Evolutionary conservation across 1,284 basidiomycete genomes (phyloP).

Genomic region (Cutaneotrichosporon cavernicola): DNA sequence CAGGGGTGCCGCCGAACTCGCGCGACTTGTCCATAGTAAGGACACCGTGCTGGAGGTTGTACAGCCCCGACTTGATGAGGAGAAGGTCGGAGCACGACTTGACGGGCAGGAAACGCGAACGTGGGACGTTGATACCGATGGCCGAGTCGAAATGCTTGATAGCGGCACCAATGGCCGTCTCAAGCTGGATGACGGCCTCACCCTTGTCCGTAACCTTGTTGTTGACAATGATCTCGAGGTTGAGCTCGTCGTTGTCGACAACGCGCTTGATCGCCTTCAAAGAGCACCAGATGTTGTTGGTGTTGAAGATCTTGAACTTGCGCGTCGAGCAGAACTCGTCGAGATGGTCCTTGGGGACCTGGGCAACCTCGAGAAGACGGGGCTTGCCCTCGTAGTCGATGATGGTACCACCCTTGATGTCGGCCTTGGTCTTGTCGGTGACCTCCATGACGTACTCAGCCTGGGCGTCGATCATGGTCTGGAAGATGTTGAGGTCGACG

Average conservation of each 20-base stretch:
- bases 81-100: conserved; percentile 83
- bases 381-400: conserved; percentile 95
- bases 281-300: conserved; percentile 90
- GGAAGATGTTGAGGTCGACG: conserved; percentile 63
- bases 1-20: conserved; percentile 91
- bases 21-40: conserved; percentile 84
- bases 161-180: conserved; percentile 93
- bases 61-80: conserved; percentile 95
- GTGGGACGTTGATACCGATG: conserved; percentile 96
- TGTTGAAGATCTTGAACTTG: conserved; percentile 75
- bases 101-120: conserved; percentile 92
- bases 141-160: conserved; percentile 70
- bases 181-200: conserved; percentile 83
- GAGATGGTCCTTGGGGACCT: conserved; percentile 95
- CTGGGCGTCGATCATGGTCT: conserved; percentile 84
- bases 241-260: conserved; percentile 79
- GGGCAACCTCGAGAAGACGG: conserved; percentile 92
- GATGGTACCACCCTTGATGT: conserved; percentile 99
- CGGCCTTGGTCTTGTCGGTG: conserved; percentile 99
- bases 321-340: conserved; percentile 89
- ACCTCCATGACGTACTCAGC: conserved; percentile 98
- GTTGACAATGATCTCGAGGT: conserved; percentile 86
- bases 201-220: conserved; percentile 86
- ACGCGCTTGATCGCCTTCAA: conserved; percentile 88
- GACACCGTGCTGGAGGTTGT: conserved; percentile 91